These are phyloP conservation scores for Nemania abortiva DNA, from an alignment of 2,329 filamentous ascomycete species.

Conservation along the genomic window DNA sequence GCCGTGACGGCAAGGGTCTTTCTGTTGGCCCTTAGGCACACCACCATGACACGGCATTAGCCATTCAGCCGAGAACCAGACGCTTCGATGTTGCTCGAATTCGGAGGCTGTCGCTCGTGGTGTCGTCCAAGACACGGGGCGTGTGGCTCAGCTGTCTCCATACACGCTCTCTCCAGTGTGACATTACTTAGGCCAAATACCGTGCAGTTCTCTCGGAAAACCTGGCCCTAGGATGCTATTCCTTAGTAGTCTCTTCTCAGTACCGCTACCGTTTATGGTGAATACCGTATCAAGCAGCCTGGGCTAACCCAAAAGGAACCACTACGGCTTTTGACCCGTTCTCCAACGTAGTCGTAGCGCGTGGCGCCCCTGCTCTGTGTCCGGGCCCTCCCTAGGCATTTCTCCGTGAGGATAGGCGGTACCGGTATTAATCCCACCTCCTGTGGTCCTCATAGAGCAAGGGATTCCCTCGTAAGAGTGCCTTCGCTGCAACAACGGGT, in stretches of 20 bases:
- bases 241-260: slow-evolving; percentile 51
- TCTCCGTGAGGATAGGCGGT: slow-evolving; percentile 59
- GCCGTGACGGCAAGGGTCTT: slow-evolving; percentile 50
- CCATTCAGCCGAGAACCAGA: slow-evolving; percentile 63
- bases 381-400: slow-evolving; percentile 61
- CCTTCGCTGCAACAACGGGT: slow-evolving; percentile 57
- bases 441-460: slow-evolving; percentile 57
- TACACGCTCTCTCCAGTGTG: slow-evolving; percentile 48
- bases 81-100: slow-evolving; percentile 54
- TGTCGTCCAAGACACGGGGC: slow-evolving; percentile 51
- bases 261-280: slow-evolving; percentile 56
- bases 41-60: slow-evolving; percentile 59
- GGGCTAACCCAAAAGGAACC: slow-evolving; percentile 48
- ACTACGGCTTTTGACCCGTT: slow-evolving; percentile 45
- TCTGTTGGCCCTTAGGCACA: slow-evolving; percentile 54
- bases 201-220: slow-evolving; percentile 53
- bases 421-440: slow-evolving; percentile 63
- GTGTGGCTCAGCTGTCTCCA: slow-evolving; percentile 57
- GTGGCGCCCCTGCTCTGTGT: slow-evolving; percentile 58
- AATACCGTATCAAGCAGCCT: slow-evolving; percentile 53
- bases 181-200: slow-evolving; percentile 49
- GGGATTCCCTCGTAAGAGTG: slow-evolving; percentile 55
- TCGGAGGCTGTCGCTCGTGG: slow-evolving; percentile 53
- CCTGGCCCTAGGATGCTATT: slow-evolving; percentile 52
- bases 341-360: slow-evolving; percentile 47